Base-by-base conservation (phyloP, 2,329 filamentous ascomycete species). In the Xylaria sp. region DNA sequence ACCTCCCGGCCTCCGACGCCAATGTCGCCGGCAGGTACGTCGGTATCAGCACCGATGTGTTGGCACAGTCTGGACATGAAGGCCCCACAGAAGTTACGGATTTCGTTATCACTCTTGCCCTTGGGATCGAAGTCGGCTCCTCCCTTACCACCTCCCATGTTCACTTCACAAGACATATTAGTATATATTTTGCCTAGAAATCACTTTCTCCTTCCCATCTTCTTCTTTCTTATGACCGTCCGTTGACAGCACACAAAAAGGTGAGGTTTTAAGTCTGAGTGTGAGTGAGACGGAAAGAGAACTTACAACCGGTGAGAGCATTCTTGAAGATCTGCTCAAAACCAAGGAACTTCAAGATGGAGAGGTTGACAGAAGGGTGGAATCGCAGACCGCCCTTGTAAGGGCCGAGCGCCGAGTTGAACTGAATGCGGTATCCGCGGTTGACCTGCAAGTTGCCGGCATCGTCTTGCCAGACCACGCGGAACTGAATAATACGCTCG, bases 271-370 rank as follows among this genome's bases (percentile, higher is more conserved):
- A 3, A 2, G 7, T 2, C 5, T 0, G 11, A 27, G 42, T 15
- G n/a, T 25, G 20, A 17, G 17, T 3, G 22, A 53, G 45, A 36
- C 22, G 10, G 22, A 29, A 54, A 57, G 50, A 55, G 45, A 66
- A 89, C 92, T 86, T 85, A 94, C 92, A 84, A 78, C 96, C 96
- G 69, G 96, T 98, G 74, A 98, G 85, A 73, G 96, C 96, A 92
- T 98, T 98, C 89, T 98, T 98, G 88, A 98, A 98, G 84, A 95
- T 96, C 85, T 98, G 96, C 89, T 99, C 96, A 77, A 98, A 98
- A 73, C 95, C 96, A 78, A 99, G 88, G 85, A 98, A 98, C 86
- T 99, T 99, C 77, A 99, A 89, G 77, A 91, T 89, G 69, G 87
- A 89, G 77, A 91, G 80, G 82, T 91, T 96, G 81, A 96, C 93